Base-by-base conservation (phyloP, 2,329 filamentous ascomycete genomes). In the Fusarium nanum region DNA sequence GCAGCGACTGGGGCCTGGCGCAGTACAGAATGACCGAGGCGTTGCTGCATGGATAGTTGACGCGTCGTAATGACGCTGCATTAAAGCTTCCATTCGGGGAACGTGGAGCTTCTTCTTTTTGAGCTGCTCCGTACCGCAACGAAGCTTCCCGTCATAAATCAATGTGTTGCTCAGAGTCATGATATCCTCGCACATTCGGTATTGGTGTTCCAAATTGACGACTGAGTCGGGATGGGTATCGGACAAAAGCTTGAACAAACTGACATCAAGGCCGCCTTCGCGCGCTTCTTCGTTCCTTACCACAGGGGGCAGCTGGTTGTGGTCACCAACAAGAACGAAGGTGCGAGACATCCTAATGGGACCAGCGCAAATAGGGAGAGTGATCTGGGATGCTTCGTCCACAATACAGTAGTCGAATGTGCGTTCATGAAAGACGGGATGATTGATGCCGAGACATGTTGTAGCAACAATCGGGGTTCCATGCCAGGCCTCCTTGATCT, bases 381-480 rank as follows among this genome's bases (percentile, higher is more conserved):
- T 99, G 77, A 99, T 98, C 76, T 99, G 96, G 4, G 94, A 98
- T 1, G 96, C 96, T 80, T 99, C 96, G 72, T 99, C 96, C 6
- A 99, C 95, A 68, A 99, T 98, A 77, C 96, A 99, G 77, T 98
- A 98, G 80, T 99, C 96, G 73, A 99, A 99, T 1, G 91, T 89
- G 7, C 96, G 91, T 76, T 95, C 92, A 60, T 88, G 91, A 81
- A 99, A 98, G 11, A 99, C 83, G 4, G 91, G 87, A 78, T 99
- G 96, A 73, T 92, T 95, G 77, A 98, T 93, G 4, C 94, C 93
- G 27, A 99, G 86, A 76, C 96, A 99, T 1, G 96, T 98, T 1
- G 96, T 98, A 7, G 95, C 96, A 5, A 99, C 96, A 28, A 99
- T 90, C 2, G 92, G 92, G 4, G 92, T 93, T 50, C 91, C 89